Percentiles rank a stretch among this genome's conserved stretches.
phyloP scores from a whole-genome alignment of 1,139 yeast species.

The Scheffersomyces parashehatae region DNA sequence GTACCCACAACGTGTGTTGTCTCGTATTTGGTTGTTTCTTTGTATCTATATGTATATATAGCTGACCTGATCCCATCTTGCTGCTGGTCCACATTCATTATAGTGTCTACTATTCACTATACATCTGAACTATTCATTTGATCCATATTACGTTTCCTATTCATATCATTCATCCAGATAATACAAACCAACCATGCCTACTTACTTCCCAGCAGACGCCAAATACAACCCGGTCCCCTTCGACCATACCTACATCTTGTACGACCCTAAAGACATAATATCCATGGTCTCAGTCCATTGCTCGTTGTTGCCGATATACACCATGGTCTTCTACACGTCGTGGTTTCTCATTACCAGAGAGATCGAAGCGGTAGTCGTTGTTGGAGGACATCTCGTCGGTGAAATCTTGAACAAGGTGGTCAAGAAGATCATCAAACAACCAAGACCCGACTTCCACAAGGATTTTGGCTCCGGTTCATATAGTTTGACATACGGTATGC shows the following conservation, averaged over 20 bases:
- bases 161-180: neutral
- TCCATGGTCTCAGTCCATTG: constrained; percentile 69
- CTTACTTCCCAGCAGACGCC: constrained; percentile 18
- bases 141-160: neutral
- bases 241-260: constrained; percentile 76
- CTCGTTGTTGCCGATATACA: constrained; percentile 79
- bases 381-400: constrained; percentile 81
- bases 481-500: constrained; percentile 86
- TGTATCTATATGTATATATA: too few relatives aligned
- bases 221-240: constrained; percentile 49
- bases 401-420: constrained; percentile 72
- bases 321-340: constrained; percentile 77
- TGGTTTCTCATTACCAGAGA: constrained; percentile 85
- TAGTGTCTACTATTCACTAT: too few relatives aligned
- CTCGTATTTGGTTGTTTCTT: too few relatives aligned
- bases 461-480: constrained; percentile 48
- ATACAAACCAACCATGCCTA: constrained; percentile 15
- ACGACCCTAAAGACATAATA: constrained; percentile 64
- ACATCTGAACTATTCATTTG: neutral
- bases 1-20: too few relatives aligned
- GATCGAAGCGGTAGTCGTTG: constrained; percentile 78
- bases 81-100: too few relatives aligned
- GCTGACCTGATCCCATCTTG: too few relatives aligned
- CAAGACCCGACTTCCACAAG: constrained; percentile 68
- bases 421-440: constrained; percentile 65